A percentile compares a stretch with the other conserved stretches of the same genome.
These are phyloP conservation scores for Lotmaria passim DNA, from an alignment of 208 protist genomes.

Conservation along the genomic window DNA sequence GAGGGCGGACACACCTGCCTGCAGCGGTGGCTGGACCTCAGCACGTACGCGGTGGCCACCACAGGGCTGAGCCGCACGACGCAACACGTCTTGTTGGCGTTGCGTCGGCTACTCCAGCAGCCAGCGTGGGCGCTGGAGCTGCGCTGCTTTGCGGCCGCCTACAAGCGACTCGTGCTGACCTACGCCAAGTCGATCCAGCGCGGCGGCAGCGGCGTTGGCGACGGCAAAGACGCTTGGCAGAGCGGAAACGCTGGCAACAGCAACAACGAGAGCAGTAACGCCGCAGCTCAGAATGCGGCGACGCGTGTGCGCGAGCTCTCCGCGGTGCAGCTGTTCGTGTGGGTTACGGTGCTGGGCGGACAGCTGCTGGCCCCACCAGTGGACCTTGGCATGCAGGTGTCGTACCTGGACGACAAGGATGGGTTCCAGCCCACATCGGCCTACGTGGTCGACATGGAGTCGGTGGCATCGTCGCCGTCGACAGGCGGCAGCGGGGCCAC, in stretches of 20 bases:
- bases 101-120: slow-evolving; percentile 34
- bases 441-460: slow-evolving; percentile 28
- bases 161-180: slow-evolving; percentile 23
- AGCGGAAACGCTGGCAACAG: not conserved
- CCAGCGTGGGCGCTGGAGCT: slow-evolving; percentile 38
- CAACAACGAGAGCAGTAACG: not conserved
- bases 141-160: slow-evolving; percentile 30
- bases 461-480: slow-evolving; percentile 4
- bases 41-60: slow-evolving; percentile 31
- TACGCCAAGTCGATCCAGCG: slow-evolving; percentile 21
- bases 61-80: slow-evolving; percentile 37
- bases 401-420: slow-evolving; percentile 25
- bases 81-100: slow-evolving; percentile 36
- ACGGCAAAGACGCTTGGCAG: not conserved
- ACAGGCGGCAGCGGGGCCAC: not conserved
- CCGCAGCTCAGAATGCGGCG: no score
- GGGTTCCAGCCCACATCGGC: slow-evolving; percentile 17
- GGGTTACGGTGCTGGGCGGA: slow-evolving; percentile 41
- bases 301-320: slow-evolving; percentile 13
- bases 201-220: not conserved
- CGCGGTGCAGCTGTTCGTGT: slow-evolving; percentile 36
- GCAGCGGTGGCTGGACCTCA: slow-evolving; percentile 26
- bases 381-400: slow-evolving; percentile 13
- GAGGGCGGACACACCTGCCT: slow-evolving; percentile 24
- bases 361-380: slow-evolving; percentile 29